Conservation (phyloP, 495 filamentous ascomycete genomes). For the Hyaloscypha bicolor region DNA sequence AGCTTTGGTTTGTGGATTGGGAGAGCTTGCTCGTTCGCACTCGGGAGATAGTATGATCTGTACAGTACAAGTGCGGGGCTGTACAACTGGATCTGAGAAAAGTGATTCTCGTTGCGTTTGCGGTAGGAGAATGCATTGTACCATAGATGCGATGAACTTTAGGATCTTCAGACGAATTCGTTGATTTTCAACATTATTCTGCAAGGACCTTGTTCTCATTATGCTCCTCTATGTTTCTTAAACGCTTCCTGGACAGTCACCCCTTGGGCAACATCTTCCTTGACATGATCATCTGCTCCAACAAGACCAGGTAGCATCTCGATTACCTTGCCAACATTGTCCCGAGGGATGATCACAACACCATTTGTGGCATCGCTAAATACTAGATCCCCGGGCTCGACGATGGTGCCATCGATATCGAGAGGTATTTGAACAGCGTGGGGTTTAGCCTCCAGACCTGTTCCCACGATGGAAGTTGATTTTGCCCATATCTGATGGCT, state of each 20-base stretch:
- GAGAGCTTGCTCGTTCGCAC: no score
- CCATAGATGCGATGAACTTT: no score
- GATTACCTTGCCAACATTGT: conserved; percentile 50
- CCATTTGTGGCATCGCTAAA: conserved; percentile 63
- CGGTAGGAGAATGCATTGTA: no score
- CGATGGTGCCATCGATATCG: conserved; percentile 48
- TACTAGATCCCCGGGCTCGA: conserved; percentile 62
- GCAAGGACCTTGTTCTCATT: not conserved
- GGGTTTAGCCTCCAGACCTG: conserved; percentile 60
- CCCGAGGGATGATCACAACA: conserved; percentile 62
- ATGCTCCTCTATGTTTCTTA: conserved; percentile 26
- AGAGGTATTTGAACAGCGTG: conserved; percentile 57
- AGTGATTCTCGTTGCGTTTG: no score
- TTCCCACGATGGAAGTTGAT: conserved; percentile 60
- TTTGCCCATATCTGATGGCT: conserved; percentile 54
- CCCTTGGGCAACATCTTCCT: conserved; percentile 59
- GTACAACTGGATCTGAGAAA: no score
- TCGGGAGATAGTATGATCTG: no score
- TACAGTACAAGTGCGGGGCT: no score
- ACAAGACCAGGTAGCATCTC: conserved; percentile 56
- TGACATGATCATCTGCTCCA: conserved; percentile 62
- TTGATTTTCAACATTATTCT: no score
- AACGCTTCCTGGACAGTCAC: conserved; percentile 61
- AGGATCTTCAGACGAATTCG: no score
- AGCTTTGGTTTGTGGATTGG: no score